phyloP scores from a whole-genome alignment of 2,329 filamentous ascomycete genomes.

The Fusarium fujikuroi region DNA sequence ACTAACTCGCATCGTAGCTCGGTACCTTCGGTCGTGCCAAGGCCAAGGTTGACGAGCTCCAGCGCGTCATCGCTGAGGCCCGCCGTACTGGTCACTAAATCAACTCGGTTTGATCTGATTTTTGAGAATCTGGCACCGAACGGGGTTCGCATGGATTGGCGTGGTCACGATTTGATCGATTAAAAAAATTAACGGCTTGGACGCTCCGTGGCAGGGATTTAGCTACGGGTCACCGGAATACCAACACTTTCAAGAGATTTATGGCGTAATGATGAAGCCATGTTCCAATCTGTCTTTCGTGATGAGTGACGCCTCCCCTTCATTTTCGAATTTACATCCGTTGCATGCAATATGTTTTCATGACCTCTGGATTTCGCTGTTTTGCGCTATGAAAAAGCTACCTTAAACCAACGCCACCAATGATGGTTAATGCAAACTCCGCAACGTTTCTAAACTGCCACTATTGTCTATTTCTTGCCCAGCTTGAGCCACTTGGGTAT shows the following conservation, averaged over 20 bases:
- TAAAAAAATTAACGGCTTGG: constrained; percentile 47
- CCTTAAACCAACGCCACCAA: constrained; percentile 27
- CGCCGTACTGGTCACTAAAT: constrained; percentile 73
- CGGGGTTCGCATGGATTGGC: constrained; percentile 51
- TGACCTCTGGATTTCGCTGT: not conserved
- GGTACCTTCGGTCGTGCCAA: constrained; percentile 99
- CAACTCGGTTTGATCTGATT: constrained; percentile 51
- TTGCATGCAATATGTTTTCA: not conserved
- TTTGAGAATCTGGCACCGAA: constrained; percentile 44
- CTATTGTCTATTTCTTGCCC: constrained; percentile 69
- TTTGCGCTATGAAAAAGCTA: not conserved
- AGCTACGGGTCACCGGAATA: constrained; percentile 51
- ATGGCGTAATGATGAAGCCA: constrained; percentile 41
- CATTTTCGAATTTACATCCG: not conserved
- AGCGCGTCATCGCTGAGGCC: constrained; percentile 96
- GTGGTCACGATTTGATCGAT: constrained; percentile 51
- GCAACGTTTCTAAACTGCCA: not conserved
- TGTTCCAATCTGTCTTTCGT: constrained; percentile 7
- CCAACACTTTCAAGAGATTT: constrained; percentile 47
- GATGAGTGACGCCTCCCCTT: not conserved
- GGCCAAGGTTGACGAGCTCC: constrained; percentile 99
- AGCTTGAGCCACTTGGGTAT: constrained; percentile 79
- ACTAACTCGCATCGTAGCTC: constrained; percentile 68
- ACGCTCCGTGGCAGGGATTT: constrained; percentile 46
- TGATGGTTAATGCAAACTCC: constrained; percentile 11